Evolutionary conservation across 805 yeast species (phyloP), one percentile per base, ranked within the genome.

Genomic region (Ogataea wickerhamii): DNA sequence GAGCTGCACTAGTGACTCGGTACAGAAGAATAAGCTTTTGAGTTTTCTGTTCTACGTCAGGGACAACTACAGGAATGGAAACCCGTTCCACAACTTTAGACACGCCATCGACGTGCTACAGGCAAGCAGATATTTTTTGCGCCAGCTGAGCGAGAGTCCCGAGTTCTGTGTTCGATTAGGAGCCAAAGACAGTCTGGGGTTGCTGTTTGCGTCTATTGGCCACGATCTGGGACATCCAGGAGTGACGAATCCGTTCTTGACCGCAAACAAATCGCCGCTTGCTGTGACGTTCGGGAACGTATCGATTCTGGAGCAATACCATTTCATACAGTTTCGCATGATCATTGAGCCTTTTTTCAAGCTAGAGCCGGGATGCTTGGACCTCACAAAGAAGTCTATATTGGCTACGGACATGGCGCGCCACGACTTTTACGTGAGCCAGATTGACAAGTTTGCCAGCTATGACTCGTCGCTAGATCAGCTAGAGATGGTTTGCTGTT

Each of bases 191-290:
- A 68, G 72, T 2, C 63, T 84, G 32, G 75, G 83, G 2, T 62
- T 87, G 19, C 70, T 86, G 23, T 66, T 89, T 10, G 85, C 96
- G 0, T 93, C 96, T 1, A 64, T 89, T 29, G 98, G 98, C 36
- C 98, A 93, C 64, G 98, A 93, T 60, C 78, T 86, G 22, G 95
- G 96, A 17, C 98, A 93, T 61, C 98, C 98, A 0, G 98, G 98
- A 2, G 78, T 88, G n/a, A 87, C 95, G 11, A 87, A 87, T 59
- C 75, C 77, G 25, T 78, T 87, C 47, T 64, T 91, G 58, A 64
- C 68, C 18, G 67, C 74, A 41, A 58, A 76, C 49, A 58, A 70
- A 6, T 73, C 93, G 0, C 87, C 87, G 8, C 69, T 87, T 18
- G 76, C 91, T 2, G 57, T 62, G 38, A 52, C 76, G 12, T 89